These are phyloP conservation scores for Pythium coloratum DNA, from an alignment of 352 stramenopile species.

Conservation along the genomic window DNA sequence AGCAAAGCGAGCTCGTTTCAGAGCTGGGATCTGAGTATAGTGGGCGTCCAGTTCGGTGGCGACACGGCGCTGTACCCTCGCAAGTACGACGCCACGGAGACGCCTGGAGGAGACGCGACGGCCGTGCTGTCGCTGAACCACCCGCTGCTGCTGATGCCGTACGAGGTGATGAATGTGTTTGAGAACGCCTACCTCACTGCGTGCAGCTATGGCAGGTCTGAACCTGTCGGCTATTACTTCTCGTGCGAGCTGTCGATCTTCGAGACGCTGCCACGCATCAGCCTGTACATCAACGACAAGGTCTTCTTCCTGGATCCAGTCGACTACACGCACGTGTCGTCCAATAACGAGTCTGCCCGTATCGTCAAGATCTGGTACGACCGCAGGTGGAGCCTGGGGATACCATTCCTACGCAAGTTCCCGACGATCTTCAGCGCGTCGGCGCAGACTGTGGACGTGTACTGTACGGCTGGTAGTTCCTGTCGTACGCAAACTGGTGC, in stretches of 20 bases:
- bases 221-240: background rate
- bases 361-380: constrained; percentile 8
- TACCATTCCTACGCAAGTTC: constrained; percentile 10
- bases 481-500: background rate
- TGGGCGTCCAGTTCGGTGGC: constrained; percentile 10
- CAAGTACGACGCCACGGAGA: background rate
- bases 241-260: background rate
- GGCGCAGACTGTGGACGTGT: background rate
- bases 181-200: background rate
- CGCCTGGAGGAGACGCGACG: background rate
- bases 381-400: constrained; percentile 6
- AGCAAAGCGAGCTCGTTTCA: background rate
- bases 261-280: constrained; percentile 7
- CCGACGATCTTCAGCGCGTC: background rate
- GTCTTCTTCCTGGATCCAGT: constrained; percentile 11
- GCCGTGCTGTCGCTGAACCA: constrained; percentile 11
- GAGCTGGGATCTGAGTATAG: constrained; percentile 12
- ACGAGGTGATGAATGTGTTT: background rate
- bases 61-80: constrained; percentile 12
- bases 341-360: background rate
- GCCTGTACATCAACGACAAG: constrained; percentile 3
- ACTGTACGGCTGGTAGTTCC: background rate
- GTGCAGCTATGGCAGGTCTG: constrained; percentile 1
- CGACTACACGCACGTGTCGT: constrained; percentile 12
- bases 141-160: constrained; percentile 6